Evolutionary conservation across 768 basidiomycete species (phyloP), one percentile per base, ranked within the genome.

Genomic region (Xerocomus spinulosus): DNA sequence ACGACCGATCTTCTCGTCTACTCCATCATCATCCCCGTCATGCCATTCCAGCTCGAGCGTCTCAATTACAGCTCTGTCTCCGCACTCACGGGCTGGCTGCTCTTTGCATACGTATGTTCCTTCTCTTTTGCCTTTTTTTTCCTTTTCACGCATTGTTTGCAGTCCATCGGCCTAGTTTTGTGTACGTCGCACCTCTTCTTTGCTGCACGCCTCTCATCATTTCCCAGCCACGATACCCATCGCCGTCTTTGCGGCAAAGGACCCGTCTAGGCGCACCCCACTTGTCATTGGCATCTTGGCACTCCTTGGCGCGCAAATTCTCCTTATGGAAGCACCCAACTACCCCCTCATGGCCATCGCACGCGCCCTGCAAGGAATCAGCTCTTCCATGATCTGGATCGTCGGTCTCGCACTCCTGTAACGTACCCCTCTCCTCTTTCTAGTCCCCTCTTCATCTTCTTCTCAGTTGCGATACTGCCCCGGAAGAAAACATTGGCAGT

Each of bases 311-410:
- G 78, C 80, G 2, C 79, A 81, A 61, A 60, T 82, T 15, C 70
- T 83, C 67, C 67, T 85, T 10, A 82, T 83, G 81, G 78, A 81
- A 53, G 80, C 81, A 0, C 76, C 74, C 3, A 73, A 68, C 32
- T 83, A 77, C 52, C 55, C 74, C 46, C 61, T 81, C 12, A 81
- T 85, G 80, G 75, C 71, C 13, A 26, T 82, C 30, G 80, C 82
- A 8, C 76, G 83, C 26, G 57, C 75, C n/a, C 40, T 82, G 23
- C 82, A 83, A 60, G 82, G 82, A 5, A 61, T 80, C 9, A 76
- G 77, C 14, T 81, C 81, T 0, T 77, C 81, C 5, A 70, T 81
- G 62, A 70, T 84, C 9, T 83, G 81, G 81, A 72, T 80, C 0
- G 76, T 82, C 17, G 82, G 82, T 2, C 55, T 83, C 26, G 81